Evolutionary conservation across 257 asterid genomes (phyloP).

Genomic region (Fraxinus pennsylvanica): DNA sequence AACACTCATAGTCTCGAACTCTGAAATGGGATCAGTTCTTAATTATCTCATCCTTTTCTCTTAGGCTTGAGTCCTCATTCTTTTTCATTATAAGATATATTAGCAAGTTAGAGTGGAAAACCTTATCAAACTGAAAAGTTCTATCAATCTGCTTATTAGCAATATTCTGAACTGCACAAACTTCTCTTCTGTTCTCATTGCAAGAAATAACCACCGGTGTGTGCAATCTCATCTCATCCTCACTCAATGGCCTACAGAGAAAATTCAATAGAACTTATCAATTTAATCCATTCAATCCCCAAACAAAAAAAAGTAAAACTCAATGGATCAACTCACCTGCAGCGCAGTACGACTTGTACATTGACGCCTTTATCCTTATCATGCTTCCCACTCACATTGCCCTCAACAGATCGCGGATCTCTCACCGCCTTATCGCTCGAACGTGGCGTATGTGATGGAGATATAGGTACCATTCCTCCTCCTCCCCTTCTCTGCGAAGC

Average conservation of each 20-base stretch:
- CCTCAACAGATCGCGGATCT: slow-evolving; percentile 44
- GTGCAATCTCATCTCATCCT: too few species aligned
- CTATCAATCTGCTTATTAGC: slow-evolving; percentile 98
- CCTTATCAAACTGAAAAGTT: slow-evolving; percentile 71
- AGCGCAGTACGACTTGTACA: slow-evolving; percentile 88
- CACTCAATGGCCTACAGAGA: not conserved
- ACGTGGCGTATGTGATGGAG: slow-evolving; percentile 52
- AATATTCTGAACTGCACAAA: slow-evolving; percentile 84
- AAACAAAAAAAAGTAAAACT: too few species aligned
- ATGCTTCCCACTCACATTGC: slow-evolving; percentile 49
- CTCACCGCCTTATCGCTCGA: slow-evolving; percentile 55
- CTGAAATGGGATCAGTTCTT: too few species aligned
- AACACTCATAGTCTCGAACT: not conserved
- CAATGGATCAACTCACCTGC: slow-evolving; percentile 58
- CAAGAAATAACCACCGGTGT: slow-evolving; percentile 76
- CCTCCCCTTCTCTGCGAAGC: slow-evolving; percentile 62
- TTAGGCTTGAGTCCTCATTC: too few species aligned
- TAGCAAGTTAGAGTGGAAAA: too few species aligned
- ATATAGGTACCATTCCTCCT: slow-evolving; percentile 52
- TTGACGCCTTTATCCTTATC: slow-evolving; percentile 46
- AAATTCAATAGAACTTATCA: not conserved
- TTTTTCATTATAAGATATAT: too few species aligned
- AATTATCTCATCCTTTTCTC: too few species aligned
- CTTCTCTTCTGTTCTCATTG: slow-evolving; percentile 86
- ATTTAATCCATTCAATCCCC: not conserved